These are phyloP conservation scores for Hymenoscyphus linearis DNA, from an alignment of 2,329 filamentous ascomycete species.

Conservation along the genomic window DNA sequence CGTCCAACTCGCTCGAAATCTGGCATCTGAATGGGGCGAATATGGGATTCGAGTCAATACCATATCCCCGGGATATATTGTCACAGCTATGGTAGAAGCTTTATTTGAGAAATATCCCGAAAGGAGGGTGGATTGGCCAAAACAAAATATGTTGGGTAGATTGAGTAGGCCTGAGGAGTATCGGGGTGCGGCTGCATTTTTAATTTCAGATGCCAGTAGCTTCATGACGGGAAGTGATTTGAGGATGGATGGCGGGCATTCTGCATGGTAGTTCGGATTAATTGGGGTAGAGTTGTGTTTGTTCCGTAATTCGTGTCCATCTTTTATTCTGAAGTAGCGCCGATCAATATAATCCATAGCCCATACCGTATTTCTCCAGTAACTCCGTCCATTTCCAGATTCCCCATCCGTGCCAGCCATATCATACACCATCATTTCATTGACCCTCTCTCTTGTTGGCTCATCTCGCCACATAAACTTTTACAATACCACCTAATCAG, in stretches of 20 bases:
- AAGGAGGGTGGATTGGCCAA: constrained; percentile 62
- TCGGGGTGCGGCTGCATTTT: constrained; percentile 63
- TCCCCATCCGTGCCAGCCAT: background rate
- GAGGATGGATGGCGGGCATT: constrained; percentile 31
- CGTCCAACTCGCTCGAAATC: constrained; percentile 63
- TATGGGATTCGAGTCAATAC: constrained; percentile 72
- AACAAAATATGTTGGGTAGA: constrained; percentile 76
- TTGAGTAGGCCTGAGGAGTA: constrained; percentile 65
- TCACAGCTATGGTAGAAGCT: constrained; percentile 76
- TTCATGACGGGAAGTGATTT: constrained; percentile 57
- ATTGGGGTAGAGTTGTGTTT: background rate
- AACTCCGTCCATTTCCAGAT: background rate
- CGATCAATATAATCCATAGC: background rate
- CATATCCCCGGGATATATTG: constrained; percentile 74
- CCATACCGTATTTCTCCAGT: background rate
- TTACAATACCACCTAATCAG: background rate
- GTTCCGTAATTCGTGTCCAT: no score
- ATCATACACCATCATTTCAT: background rate
- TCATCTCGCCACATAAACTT: no score
- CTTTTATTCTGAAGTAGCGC: background rate
- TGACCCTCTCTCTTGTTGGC: background rate
- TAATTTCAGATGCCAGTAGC: constrained; percentile 60
- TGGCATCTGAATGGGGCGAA: constrained; percentile 67
- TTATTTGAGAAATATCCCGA: constrained; percentile 75
- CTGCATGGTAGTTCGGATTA: constrained; percentile 44